Evolutionary conservation across 2,329 filamentous ascomycete species (phyloP).

Genomic region (Arthroderma uncinatum): DNA sequence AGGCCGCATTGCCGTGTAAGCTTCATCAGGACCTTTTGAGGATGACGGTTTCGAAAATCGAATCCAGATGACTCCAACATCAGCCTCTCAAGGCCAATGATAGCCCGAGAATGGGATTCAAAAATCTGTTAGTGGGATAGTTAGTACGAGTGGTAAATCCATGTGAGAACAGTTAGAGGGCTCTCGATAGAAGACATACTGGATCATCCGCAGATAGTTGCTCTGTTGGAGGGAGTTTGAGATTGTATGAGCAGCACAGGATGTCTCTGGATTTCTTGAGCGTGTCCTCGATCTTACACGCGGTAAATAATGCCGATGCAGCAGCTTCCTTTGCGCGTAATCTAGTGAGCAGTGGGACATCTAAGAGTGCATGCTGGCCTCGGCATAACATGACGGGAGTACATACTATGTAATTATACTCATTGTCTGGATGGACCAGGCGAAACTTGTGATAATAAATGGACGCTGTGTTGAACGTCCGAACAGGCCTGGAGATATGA

Average conservation of each 20-base stretch:
- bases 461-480: conserved; percentile 83
- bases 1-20: conserved; percentile 52
- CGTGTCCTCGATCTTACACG: conserved; percentile 96
- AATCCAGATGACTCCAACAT: conserved; percentile 90
- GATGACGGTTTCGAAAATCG: conserved; percentile 82
- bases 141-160: neutral
- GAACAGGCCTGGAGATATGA: conserved; percentile 53
- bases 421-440: conserved; percentile 68
- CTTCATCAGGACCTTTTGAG: conserved; percentile 76
- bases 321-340: conserved; percentile 57
- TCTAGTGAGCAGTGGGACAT: conserved; percentile 10
- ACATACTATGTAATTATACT: conserved; percentile 60
- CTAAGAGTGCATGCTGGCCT: neutral
- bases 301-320: conserved; percentile 76
- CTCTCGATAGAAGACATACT: conserved; percentile 39
- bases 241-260: conserved; percentile 76
- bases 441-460: conserved; percentile 92
- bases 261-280: conserved; percentile 94
- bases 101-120: conserved; percentile 63
- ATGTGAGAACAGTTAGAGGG: neutral
- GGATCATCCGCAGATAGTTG: conserved; percentile 69
- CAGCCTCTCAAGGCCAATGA: conserved; percentile 81
- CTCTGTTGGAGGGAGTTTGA: conserved; percentile 59
- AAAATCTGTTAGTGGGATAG: conserved; percentile 52
- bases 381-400: neutral